Evolutionary conservation across 2,329 filamentous ascomycete species (phyloP), one percentile per base, ranked within the genome.

Genomic region (Plenodomus lindquistii): DNA sequence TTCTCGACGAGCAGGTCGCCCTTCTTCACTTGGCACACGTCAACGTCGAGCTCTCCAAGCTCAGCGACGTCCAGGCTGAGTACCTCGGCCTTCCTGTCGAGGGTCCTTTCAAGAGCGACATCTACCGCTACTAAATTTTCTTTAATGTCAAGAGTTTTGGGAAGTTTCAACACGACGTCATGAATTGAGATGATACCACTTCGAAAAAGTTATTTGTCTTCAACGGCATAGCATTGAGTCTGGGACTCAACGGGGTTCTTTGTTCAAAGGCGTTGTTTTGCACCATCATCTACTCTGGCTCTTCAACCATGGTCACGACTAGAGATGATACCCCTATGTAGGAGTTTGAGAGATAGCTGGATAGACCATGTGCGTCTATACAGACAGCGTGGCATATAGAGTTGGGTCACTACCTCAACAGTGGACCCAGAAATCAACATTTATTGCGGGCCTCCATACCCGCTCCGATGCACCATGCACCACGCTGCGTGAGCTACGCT

Each of bases 1-100:
- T 96, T 72, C 87, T 99, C 61, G 94, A 99, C 71, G 94, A 99
- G 86, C 91, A 97, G 81, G 94, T 99, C 72, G 94, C 94, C 73
- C 85, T 87, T 73, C 89, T 97, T 63, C 94, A 99, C 81, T 82
- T 97, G 65, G 85, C 81, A 60, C 94, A 97, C 83, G 88, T 91
- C 83, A 95, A 96, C 79, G 94, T 84, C 71, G 91, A 97, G 85
- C 85, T 99, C 71, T 89, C 87, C 75, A 87, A 85, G 77, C 86
- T 99, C 74, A 90, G 85, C 73, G 71, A 82, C 52, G 88, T 88
- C 67, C 94, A 99, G 84, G 88, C 91, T 65, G 94, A 97, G 73
- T 99, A 99, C 83, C 88, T 97, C 73, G 85, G 91, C 68, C 83
- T 99, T 64, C 83, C 86, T 52, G 73, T 85, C 59, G 88, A 92